Base-by-base conservation (phyloP, 257 asterid genomes). In the Fraxinus cuspidata region DNA sequence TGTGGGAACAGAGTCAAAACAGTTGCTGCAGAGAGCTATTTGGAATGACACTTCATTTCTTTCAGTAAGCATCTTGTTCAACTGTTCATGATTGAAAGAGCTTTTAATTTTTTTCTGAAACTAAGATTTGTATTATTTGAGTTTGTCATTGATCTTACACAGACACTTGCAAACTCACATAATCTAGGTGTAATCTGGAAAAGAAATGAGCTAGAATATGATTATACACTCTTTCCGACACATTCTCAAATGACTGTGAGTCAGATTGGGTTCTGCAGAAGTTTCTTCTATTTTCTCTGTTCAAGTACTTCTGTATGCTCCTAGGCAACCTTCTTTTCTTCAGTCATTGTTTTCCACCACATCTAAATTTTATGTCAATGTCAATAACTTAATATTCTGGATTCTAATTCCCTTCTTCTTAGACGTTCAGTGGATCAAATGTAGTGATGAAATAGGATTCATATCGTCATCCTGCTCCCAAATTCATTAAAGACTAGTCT, bases 1-100 rank as follows among this genome's bases (percentile, higher is more conserved):
- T 86, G 80, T 90, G 88, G 94, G 96, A 71, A 87, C 92, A 19
- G 86, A 89, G 80, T 96, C 96, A 63, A 92, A 92, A 80, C 86
- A 90, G 70, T 79, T 89, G 74, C 70, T 92, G 82, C 94, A 90
- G 84, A 88, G 97, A 86, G 96, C 97, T 74, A 91, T 90, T 69
- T 92, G 96, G 97, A 92, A 92, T 40, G 97, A 92, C 85, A 90
- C 97, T 72, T 80, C 93, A 31, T 90, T 92, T 89, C 96, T 92
- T 72, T 96, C 94, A 31, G 96, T 90, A 87, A 92, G 93, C 47
- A 10, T 40, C 73, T 86, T 77, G 81, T 21, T 60, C 19, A 4
- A n/a, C 3, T 21, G 1, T 23, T 31, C 27, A 31, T 21, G 67
- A 9, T 60, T 53, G n/a, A 5, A 19, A 0, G 23, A 19, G 64